A percentile compares a stretch with the other conserved stretches of the same genome.
Conservation (phyloP, 2,329 filamentous ascomycete species). For the Clonostachys chloroleuca region DNA sequence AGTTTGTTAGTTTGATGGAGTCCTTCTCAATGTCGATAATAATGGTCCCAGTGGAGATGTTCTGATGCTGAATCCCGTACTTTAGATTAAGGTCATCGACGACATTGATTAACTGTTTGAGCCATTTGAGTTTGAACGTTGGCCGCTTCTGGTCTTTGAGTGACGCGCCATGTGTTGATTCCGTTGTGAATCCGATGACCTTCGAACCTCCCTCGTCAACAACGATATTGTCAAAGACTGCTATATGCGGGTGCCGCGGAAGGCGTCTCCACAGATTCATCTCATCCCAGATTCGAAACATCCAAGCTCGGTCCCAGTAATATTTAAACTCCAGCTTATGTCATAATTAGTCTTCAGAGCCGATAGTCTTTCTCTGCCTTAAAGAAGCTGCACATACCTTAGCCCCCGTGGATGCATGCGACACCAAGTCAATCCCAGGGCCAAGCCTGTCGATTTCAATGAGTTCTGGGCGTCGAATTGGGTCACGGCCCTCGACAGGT, state of each 20-base stretch:
- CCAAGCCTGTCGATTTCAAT: constrained; percentile 19
- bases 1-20: constrained; percentile 27
- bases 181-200: constrained; percentile 28
- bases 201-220: constrained; percentile 21
- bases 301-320: constrained; percentile 14
- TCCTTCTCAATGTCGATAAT: constrained; percentile 20
- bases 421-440: constrained; percentile 17
- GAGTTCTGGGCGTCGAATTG: constrained; percentile 13
- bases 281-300: constrained; percentile 21
- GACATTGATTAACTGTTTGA: constrained; percentile 23
- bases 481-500: background rate
- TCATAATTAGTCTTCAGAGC: too few relatives aligned
- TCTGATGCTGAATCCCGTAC: constrained; percentile 29
- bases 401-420: background rate
- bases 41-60: constrained; percentile 29
- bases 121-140: constrained; percentile 25
- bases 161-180: constrained; percentile 24
- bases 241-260: constrained; percentile 27
- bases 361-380: background rate
- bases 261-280: constrained; percentile 25
- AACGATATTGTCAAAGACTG: constrained; percentile 25
- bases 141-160: constrained; percentile 17
- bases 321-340: constrained; percentile 23
- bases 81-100: constrained; percentile 30
- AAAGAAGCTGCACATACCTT: too few relatives aligned